A percentile compares a stretch with the other conserved stretches of the same genome.
Evolutionary conservation across 1,284 basidiomycete genomes (phyloP).

Genomic region (Cryptococcus neoformans): DNA sequence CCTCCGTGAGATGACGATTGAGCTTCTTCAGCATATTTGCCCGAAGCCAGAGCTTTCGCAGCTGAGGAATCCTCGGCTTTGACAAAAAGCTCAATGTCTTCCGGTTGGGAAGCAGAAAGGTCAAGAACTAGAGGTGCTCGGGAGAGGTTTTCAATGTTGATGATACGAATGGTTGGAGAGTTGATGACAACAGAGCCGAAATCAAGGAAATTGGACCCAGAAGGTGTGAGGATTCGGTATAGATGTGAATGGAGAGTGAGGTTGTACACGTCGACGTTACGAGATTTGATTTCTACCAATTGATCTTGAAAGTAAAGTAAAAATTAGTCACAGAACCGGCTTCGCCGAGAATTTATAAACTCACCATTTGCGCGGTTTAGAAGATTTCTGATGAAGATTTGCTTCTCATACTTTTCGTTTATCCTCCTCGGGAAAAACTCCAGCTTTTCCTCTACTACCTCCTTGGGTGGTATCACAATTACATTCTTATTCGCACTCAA

Average conservation of each 20-base stretch:
- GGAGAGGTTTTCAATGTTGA: slow-evolving; percentile 52
- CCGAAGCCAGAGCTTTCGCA: not conserved
- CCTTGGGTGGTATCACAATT: slow-evolving; percentile 51
- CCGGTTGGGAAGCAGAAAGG: slow-evolving; percentile 52
- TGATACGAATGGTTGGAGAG: slow-evolving; percentile 50
- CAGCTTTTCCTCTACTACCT: slow-evolving; percentile 52
- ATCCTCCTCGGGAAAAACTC: slow-evolving; percentile 55
- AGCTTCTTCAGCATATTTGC: slow-evolving; percentile 1
- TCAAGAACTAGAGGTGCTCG: slow-evolving; percentile 46
- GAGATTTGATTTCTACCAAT: slow-evolving; percentile 52
- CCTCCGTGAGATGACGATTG: not conserved
- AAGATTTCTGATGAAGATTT: slow-evolving; percentile 51
- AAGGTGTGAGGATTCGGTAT: slow-evolving; percentile 54
- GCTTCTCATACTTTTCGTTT: slow-evolving; percentile 54
- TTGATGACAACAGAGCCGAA: slow-evolving; percentile 55
- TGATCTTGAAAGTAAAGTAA: slow-evolving; percentile 32
- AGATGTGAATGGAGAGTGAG: slow-evolving; percentile 55
- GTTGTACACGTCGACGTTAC: slow-evolving; percentile 54
- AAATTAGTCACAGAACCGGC: not conserved
- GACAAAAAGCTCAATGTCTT: slow-evolving; percentile 53
- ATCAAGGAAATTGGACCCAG: slow-evolving; percentile 54
- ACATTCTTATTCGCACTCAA: slow-evolving; percentile 53
- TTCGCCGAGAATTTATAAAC: not conserved
- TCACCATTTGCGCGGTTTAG: slow-evolving; percentile 41
- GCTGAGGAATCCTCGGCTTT: slow-evolving; percentile 34